Evolutionary conservation across 2,329 filamentous ascomycete species (phyloP).

Genomic region (Apiospora phragmitis): DNA sequence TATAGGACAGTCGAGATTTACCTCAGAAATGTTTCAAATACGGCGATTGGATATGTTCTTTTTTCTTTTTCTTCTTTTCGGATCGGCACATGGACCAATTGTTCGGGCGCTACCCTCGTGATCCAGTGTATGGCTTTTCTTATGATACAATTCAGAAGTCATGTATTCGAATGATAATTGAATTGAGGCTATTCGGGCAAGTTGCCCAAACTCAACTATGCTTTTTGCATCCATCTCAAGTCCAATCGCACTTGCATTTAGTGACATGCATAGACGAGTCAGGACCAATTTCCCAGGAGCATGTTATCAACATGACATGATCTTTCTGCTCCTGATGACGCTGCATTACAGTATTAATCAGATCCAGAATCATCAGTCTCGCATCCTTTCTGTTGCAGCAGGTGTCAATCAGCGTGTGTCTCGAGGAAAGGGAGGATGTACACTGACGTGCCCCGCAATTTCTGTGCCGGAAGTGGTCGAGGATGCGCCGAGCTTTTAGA

Average conservation of each 20-base stretch:
- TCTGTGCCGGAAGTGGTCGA: neutral
- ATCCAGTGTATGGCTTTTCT: too few relatives aligned
- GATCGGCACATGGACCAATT: conserved; percentile 16
- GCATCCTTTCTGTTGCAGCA: neutral
- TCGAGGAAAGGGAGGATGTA: neutral
- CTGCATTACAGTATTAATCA: neutral
- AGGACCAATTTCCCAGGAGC: neutral
- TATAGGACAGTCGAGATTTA: neutral
- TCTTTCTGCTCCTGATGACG: neutral
- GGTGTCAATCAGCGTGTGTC: neutral
- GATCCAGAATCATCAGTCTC: neutral
- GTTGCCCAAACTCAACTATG: neutral
- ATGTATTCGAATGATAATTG: too few relatives aligned
- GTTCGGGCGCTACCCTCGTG: conserved; percentile 13
- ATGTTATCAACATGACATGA: neutral
- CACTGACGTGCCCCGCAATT: neutral
- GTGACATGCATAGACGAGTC: neutral
- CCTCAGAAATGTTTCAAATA: neutral
- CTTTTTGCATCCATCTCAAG: neutral
- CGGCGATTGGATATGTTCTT: neutral
- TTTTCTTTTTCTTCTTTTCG: conserved; percentile 13
- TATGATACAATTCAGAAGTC: too few relatives aligned
- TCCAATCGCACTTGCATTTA: neutral
- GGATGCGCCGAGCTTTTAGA: neutral
- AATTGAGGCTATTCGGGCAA: too few relatives aligned